phyloP scores from a whole-genome alignment of 192 early-diverging fungal species.

The Linderina pennispora region DNA sequence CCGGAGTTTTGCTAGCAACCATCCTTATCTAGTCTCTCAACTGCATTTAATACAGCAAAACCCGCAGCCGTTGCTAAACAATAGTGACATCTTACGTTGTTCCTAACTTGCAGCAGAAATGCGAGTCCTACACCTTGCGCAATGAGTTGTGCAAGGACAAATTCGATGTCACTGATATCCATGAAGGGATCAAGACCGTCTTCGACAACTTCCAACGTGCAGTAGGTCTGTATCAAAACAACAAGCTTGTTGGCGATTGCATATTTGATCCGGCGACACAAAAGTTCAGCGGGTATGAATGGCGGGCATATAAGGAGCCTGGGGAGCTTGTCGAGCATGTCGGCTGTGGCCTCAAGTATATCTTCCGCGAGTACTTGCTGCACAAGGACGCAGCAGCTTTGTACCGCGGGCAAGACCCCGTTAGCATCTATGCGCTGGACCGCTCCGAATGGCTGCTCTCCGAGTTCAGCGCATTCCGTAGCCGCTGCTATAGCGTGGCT shows the following conservation, averaged over 20 bases:
- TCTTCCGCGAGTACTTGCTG: not conserved
- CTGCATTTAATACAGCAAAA: too few relatives aligned
- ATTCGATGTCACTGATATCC: not conserved
- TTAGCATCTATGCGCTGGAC: conserved; percentile 67
- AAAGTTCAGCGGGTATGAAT: not conserved
- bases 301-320: not conserved
- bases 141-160: not conserved
- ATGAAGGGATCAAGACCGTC: not conserved
- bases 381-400: not conserved
- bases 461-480: conserved; percentile 56
- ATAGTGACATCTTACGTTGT: not conserved
- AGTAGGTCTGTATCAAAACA: not conserved
- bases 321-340: not conserved
- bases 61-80: too few relatives aligned
- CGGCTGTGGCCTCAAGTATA: not conserved
- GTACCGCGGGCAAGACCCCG: not conserved
- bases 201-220: not conserved
- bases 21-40: too few relatives aligned
- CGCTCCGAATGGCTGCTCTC: conserved; percentile 66
- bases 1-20: too few relatives aligned
- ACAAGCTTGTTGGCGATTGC: not conserved
- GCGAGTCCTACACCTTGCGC: not conserved
- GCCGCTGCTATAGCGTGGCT: conserved; percentile 59
- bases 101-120: not conserved
- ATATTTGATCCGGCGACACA: not conserved